Evolutionary conservation across 495 filamentous ascomycete genomes (phyloP), one percentile per base, ranked within the genome.

Genomic region (Apiosordaria backusii): DNA sequence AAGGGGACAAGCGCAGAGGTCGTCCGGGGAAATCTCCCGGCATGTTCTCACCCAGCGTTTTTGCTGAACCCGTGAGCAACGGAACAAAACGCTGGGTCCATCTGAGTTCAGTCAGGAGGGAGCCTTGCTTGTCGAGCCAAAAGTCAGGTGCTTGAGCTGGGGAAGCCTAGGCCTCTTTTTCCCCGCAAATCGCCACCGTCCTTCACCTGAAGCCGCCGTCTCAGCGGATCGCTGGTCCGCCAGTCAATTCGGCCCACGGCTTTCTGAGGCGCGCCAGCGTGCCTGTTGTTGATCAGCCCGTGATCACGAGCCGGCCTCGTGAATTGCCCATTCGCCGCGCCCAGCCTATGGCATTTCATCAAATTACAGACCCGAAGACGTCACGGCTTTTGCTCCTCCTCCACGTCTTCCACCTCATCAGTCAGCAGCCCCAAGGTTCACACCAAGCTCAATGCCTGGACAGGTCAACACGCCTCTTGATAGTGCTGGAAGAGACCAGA

Each of bases 161-260:
- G 55, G 63, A 66, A 67, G 59, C 65, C 66, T 61, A 61, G 68
- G 65, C 66, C 63, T 23, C 10, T 19, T 61, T 61, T 76, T 71
- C 74, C 72, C 72, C 74, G 68, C 74, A 72, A 71, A 71, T 73
- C 64, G 71, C 72, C 72, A 75, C 74, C 64, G 53, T 22, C 57
- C 40, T 22, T 57, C 50, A 59, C 62, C 60, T 50, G 63, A 60
- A 64, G 70, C 65, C 45, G 24, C 26, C 64, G 66, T 61, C 61
- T 45, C 65, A 64, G 63, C 67, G 67, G 65, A 66, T 68, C 63
- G 58, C 61, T 68, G 65, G 65, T 53, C 65, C 70, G 65, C 53
- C 52, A 54, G 50, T 65, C 63, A 69, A 62, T 72, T 62, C 62
- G 55, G 66, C 64, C 67, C 63, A 65, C 52, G 70, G 60, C 25